Evolutionary conservation across 2,329 filamentous ascomycete species (phyloP), one percentile per base, ranked within the genome.

Genomic region (Claviceps arundinis): DNA sequence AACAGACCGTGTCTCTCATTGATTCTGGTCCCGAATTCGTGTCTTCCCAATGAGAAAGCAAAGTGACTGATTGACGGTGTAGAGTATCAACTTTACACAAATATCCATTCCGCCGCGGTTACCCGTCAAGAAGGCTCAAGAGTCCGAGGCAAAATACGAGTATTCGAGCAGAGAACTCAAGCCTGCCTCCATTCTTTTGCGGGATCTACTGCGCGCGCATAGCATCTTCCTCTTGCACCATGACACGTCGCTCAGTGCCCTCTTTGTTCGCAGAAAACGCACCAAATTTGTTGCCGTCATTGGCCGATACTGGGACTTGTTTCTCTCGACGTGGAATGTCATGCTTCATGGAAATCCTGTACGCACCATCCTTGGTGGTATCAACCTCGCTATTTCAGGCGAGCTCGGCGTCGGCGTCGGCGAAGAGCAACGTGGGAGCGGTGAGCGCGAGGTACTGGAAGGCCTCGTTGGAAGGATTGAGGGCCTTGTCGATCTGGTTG

Each of bases 391-490:
- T 13, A 87, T 85, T 6, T 89, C 88, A 37, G 91, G 93, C 17
- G 91, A 97, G 68, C 78, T 97, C 26, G 93, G 93, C 16, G 80
- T 96, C 46, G 93, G 93, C 0, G 93, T 97, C 1, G 93, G 93
- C 17, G 93, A 97, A 65, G 93, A 97, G 70, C 88, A 96, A 52
- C 85, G 89, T 65, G 91, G 91, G 4, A 96, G 91, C 64, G 89
- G 89, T 37, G 91, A 97, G 70, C 77, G 91, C 60, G 91, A 94
- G 60, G 91, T 97, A 0, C 73, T 98, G 1, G 91, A 97, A 66
- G 89, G 89, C n/a, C 81, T 95, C 56, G 81, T 89, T 1, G 77
- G 76, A 9, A 76, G 87, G 52, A 87, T 88, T 24, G 84, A 93
- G 50, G 93, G 93, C 1, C 74, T 98, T 41, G 78, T 95, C 5